phyloP scores from a whole-genome alignment of 768 basidiomycete genomes.

The Omphalotus guepiniiformis region DNA sequence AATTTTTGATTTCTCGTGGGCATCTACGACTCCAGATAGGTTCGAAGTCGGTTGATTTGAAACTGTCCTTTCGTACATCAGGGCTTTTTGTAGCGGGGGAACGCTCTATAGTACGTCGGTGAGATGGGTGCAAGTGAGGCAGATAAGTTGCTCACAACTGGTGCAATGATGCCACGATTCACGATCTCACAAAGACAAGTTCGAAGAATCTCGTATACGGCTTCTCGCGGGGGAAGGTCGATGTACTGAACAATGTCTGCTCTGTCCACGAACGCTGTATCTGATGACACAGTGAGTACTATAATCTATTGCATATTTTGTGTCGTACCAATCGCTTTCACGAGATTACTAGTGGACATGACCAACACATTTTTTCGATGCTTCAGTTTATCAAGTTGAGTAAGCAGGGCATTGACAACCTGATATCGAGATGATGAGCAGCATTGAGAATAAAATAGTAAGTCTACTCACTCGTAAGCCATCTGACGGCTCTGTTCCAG shows the following conservation, averaged over 20 bases:
- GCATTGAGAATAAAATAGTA: background rate
- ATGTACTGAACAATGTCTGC: constrained; percentile 96
- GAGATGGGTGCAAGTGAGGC: background rate
- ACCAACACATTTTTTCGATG: constrained; percentile 91
- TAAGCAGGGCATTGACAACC: constrained; percentile 97
- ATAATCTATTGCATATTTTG: background rate
- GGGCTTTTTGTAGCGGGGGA: constrained; percentile 58
- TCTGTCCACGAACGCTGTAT: constrained; percentile 93
- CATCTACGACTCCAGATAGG: constrained; percentile 20
- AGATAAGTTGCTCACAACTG: constrained; percentile 43
- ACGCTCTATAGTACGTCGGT: constrained; percentile 43
- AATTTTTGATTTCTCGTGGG: constrained; percentile 46
- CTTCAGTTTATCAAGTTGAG: constrained; percentile 94
- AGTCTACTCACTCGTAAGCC: constrained; percentile 66
- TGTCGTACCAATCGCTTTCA: constrained; percentile 81
- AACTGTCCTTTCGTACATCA: constrained; percentile 46
- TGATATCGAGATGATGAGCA: constrained; percentile 24
- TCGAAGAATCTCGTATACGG: constrained; percentile 88
- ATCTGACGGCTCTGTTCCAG: constrained; percentile 94
- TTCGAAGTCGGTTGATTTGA: constrained; percentile 20
- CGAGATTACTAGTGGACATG: constrained; percentile 94
- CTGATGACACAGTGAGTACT: constrained; percentile 33
- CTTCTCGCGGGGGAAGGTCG: constrained; percentile 86
- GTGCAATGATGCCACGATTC: constrained; percentile 61
- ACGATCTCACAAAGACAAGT: constrained; percentile 81